Conservation (phyloP, 352 stramenopile species). For the Globisporangium echinulatum region DNA sequence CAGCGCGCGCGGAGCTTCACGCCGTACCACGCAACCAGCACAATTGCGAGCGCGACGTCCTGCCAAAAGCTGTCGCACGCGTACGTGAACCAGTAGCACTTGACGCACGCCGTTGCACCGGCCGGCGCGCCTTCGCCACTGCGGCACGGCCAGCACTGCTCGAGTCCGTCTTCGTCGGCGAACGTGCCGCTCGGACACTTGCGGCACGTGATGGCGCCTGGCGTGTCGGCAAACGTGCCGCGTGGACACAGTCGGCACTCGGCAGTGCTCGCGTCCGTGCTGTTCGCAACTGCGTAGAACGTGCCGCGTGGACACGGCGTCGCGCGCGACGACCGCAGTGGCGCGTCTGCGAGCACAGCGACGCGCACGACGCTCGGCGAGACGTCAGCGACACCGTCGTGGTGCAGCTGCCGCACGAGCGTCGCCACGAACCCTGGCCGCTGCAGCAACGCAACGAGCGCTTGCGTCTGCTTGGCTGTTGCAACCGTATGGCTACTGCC, state of each 20-base stretch:
- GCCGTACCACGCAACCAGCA: conserved; percentile 14
- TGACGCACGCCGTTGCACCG: conserved; percentile 30
- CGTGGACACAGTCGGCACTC: conserved; percentile 28
- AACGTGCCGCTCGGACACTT: conserved; percentile 33
- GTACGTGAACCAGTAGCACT: conserved; percentile 47
- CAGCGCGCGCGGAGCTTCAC: conserved; percentile 24
- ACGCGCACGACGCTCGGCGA: conserved; percentile 8
- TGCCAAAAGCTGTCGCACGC: conserved; percentile 52
- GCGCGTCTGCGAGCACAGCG: not conserved
- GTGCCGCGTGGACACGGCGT: conserved; percentile 24
- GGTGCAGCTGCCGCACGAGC: conserved; percentile 14
- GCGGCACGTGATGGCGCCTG: conserved; percentile 27
- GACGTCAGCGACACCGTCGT: conserved; percentile 5
- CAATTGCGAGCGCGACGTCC: conserved; percentile 28
- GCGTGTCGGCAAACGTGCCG: conserved; percentile 23
- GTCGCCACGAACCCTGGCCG: conserved; percentile 8
- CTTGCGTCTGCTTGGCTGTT: not conserved
- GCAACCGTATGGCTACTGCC: too few species aligned
- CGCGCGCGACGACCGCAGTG: conserved; percentile 20
- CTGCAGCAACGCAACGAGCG: not conserved
- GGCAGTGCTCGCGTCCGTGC: not conserved
- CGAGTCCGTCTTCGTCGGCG: conserved; percentile 27
- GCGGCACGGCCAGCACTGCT: conserved; percentile 30
- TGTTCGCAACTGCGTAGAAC: conserved; percentile 2
- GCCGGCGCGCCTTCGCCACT: conserved; percentile 23